These are phyloP conservation scores for Pisolithus sp. DNA, from an alignment of 768 basidiomycete species.

Conservation along the genomic window DNA sequence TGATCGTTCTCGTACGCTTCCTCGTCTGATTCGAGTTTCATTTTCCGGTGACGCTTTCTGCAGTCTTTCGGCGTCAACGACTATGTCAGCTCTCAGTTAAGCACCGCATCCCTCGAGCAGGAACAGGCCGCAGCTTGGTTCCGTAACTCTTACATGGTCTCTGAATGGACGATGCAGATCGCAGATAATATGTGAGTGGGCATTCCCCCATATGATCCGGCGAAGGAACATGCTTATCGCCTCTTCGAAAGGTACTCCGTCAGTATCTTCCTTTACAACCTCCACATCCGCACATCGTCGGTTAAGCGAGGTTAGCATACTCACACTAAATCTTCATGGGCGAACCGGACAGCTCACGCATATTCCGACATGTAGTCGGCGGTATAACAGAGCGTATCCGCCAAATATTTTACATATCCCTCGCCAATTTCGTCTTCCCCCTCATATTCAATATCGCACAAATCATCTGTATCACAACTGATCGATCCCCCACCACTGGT, in stretches of 20 bases:
- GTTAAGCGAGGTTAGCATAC: neutral
- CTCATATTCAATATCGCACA: too few species aligned
- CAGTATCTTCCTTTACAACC: slow-evolving; percentile 23
- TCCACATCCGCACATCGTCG: slow-evolving; percentile 4
- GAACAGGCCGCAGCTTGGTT: neutral
- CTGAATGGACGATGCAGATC: slow-evolving; percentile 31
- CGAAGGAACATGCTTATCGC: neutral
- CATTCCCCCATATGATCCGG: too few species aligned
- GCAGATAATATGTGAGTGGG: slow-evolving; percentile 28
- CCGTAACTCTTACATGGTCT: slow-evolving; percentile 13
- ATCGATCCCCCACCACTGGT: too few species aligned
- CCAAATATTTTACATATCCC: too few species aligned
- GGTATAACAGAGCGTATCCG: too few species aligned
- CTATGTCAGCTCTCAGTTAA: neutral
- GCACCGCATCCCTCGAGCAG: neutral
- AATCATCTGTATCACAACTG: too few species aligned
- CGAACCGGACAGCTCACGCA: too few species aligned
- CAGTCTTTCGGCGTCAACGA: slow-evolving; percentile 2
- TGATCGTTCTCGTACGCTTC: slow-evolving; percentile 12
- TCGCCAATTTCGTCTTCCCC: too few species aligned
- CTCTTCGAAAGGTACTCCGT: slow-evolving; percentile 19
- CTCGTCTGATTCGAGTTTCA: neutral
- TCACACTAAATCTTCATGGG: neutral
- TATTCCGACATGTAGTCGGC: too few species aligned
- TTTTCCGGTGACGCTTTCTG: neutral